Conservation (phyloP, 148 eudicot genomes). For the Chenopodium suecicum region DNA sequence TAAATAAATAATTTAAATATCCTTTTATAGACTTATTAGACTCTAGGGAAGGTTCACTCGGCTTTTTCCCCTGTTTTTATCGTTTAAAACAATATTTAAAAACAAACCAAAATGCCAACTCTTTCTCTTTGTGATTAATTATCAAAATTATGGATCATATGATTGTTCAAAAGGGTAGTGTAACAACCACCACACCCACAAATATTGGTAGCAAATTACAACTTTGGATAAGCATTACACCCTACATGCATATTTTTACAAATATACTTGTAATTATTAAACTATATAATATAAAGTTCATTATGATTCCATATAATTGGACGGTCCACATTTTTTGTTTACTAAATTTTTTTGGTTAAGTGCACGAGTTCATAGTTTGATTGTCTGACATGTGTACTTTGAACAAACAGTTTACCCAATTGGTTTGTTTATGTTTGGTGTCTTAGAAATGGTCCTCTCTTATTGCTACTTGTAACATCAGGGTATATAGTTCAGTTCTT, state of each 20-base stretch:
- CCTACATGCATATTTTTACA: neutral
- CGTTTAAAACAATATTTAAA: neutral
- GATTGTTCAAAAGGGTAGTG: constrained; percentile 19
- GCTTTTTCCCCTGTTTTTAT: neutral
- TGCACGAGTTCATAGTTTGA: constrained; percentile 7
- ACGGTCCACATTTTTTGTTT: neutral
- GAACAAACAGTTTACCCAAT: constrained; percentile 3
- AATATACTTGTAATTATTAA: neutral
- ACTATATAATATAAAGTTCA: neutral
- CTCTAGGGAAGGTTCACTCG: constrained; percentile 5
- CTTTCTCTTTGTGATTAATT: neutral
- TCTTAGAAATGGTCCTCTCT: constrained; percentile 6
- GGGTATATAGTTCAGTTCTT: neutral
- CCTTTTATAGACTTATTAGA: neutral
- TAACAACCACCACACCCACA: constrained; percentile 17
- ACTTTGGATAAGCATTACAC: constrained; percentile 19
- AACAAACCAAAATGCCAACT: constrained; percentile 8
- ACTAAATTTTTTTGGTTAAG: neutral
- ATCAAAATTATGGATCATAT: neutral
- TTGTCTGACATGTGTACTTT: constrained; percentile 21
- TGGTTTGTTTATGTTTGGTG: neutral
- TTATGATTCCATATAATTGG: constrained; percentile 13
- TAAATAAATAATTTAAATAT: neutral
- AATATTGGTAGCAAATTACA: neutral
- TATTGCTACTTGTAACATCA: neutral